Evolutionary conservation across 1,284 basidiomycete genomes (phyloP).

Genomic region (Sutorius eximius): DNA sequence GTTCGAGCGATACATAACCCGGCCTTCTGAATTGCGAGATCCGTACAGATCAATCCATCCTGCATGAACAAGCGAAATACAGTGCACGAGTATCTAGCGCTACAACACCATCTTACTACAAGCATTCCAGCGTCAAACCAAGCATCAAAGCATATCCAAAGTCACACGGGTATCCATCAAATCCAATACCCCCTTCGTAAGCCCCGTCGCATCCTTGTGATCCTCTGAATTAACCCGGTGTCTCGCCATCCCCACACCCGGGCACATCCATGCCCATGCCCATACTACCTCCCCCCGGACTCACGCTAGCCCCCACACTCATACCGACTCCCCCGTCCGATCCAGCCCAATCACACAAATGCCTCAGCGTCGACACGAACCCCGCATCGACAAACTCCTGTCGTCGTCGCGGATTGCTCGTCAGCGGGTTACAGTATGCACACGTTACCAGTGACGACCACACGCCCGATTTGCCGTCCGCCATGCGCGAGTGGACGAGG

Average conservation of each 20-base stretch:
- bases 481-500: slow-evolving; percentile 54
- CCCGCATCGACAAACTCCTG: slow-evolving; percentile 43
- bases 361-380: slow-evolving; percentile 44
- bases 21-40: too few relatives aligned
- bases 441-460: slow-evolving; percentile 61
- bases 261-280: slow-evolving; percentile 18
- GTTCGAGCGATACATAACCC: too few relatives aligned
- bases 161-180: slow-evolving; percentile 32
- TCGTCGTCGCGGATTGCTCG: slow-evolving; percentile 36
- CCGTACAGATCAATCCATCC: too few relatives aligned
- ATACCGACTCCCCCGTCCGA: slow-evolving; percentile 8
- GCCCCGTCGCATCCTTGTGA: slow-evolving; percentile 55
- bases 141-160: slow-evolving; percentile 25
- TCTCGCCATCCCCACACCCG: slow-evolving; percentile 16
- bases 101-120: too few relatives aligned
- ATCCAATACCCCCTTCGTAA: slow-evolving; percentile 54
- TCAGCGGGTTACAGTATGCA: slow-evolving; percentile 53
- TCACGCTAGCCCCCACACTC: slow-evolving; percentile 27
- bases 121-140: too few relatives aligned
- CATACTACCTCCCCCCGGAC: slow-evolving; percentile 29
- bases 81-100: too few relatives aligned
- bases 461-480: slow-evolving; percentile 54
- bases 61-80: neutral
- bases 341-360: slow-evolving; percentile 54
- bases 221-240: slow-evolving; percentile 40